phyloP scores from a whole-genome alignment of 225 moss, liverwort and hornwort genomes.

The Marchantia paleacea region DNA sequence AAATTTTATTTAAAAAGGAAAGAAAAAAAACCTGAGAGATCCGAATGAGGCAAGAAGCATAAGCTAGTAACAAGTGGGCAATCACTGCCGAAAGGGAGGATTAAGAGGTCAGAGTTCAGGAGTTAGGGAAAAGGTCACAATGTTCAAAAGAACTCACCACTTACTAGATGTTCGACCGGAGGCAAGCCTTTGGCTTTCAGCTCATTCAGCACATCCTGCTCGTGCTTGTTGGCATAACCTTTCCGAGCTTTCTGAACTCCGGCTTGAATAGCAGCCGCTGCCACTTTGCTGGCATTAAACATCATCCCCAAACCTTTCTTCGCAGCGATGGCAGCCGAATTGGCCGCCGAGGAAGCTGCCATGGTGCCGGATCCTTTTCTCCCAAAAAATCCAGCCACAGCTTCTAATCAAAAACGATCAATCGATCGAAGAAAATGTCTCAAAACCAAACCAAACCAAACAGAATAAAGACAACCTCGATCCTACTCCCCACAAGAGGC shows the following conservation, averaged over 20 bases:
- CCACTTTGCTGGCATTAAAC: constrained; percentile 76
- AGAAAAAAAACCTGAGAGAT: too few relatives aligned
- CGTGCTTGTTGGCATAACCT: constrained; percentile 90
- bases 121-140: neutral
- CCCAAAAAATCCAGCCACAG: neutral
- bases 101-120: neutral
- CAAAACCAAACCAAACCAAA: neutral
- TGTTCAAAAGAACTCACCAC: constrained; percentile 38
- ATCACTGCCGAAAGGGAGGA: too few relatives aligned
- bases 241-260: constrained; percentile 81
- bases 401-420: neutral
- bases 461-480: neutral
- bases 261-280: constrained; percentile 64
- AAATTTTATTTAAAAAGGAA: too few relatives aligned
- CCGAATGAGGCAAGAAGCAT: too few relatives aligned
- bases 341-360: constrained; percentile 32
- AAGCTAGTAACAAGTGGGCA: too few relatives aligned
- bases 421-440: neutral
- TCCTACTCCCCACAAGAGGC: neutral
- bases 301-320: constrained; percentile 86
- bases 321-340: constrained; percentile 37
- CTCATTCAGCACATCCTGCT: constrained; percentile 73
- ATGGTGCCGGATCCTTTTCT: constrained; percentile 15
- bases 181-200: constrained; percentile 58
- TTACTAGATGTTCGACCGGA: constrained; percentile 59